Conservation (phyloP, 345 rosid genomes). For the Psidium guajava region DNA sequence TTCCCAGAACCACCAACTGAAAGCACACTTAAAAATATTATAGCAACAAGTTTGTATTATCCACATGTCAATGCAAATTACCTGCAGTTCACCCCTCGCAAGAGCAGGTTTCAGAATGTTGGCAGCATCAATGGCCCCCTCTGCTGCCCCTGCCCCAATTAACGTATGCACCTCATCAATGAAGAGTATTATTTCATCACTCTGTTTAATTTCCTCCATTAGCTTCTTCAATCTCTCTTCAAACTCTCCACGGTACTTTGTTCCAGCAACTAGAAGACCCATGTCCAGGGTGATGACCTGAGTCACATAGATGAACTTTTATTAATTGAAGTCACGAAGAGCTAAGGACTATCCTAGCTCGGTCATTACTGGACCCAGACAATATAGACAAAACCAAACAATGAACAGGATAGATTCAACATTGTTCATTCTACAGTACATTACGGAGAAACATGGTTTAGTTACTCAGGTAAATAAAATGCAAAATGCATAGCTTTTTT, state of each 20-base stretch:
- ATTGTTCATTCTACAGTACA: not conserved
- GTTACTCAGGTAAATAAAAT: not conserved
- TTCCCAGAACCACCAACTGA: not conserved
- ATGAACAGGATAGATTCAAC: not conserved
- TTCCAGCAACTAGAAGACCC: constrained; percentile 99
- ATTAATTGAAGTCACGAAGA: not conserved
- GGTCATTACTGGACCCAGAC: not conserved
- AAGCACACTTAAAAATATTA: not conserved
- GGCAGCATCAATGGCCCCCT: constrained; percentile 99
- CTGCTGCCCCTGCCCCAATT: constrained; percentile 99
- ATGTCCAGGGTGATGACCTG: constrained; percentile 97
- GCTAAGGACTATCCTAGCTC: not conserved
- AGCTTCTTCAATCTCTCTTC: constrained; percentile 98
- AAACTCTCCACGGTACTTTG: constrained; percentile 95
- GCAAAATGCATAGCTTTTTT: not conserved
- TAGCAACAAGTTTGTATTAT: not conserved
- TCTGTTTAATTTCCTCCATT: constrained; percentile 99
- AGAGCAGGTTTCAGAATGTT: constrained; percentile 98
- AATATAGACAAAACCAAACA: not conserved
- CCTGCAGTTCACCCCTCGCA: constrained; percentile 99
- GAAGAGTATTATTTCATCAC: constrained; percentile 92
- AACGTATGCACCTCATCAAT: constrained; percentile 99
- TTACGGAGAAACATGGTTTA: not conserved
- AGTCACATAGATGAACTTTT: not conserved
- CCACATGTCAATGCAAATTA: constrained; percentile 9